Conservation (phyloP, 805 yeast genomes). For the Cyberlindnera americana region DNA sequence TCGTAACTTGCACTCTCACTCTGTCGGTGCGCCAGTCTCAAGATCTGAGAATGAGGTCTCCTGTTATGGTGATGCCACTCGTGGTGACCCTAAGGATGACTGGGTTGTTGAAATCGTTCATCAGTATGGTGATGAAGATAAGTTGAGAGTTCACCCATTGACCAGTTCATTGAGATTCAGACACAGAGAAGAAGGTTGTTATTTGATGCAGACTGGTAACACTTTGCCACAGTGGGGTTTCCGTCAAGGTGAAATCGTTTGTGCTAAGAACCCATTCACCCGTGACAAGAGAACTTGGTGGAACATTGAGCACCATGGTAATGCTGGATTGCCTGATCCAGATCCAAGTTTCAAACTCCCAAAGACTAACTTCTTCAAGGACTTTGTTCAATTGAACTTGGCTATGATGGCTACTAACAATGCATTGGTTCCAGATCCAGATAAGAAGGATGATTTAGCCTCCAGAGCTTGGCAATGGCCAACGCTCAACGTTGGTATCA, state of each 20-base stretch:
- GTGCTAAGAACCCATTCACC: constrained; percentile 60
- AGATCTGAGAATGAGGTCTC: constrained; percentile 74
- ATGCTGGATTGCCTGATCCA: constrained; percentile 55
- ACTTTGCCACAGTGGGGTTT: constrained; percentile 96
- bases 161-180: constrained; percentile 78
- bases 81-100: constrained; percentile 72
- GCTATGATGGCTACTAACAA: constrained; percentile 89
- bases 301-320: constrained; percentile 73
- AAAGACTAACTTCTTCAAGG: constrained; percentile 71
- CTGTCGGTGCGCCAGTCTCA: constrained; percentile 60
- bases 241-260: constrained; percentile 93
- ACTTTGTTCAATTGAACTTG: constrained; percentile 68
- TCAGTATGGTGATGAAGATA: constrained; percentile 53
- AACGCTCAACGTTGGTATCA: constrained; percentile 65
- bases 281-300: constrained; percentile 88
- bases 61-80: constrained; percentile 61
- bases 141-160: constrained; percentile 63
- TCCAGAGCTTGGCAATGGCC: constrained; percentile 91
- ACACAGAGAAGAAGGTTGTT: constrained; percentile 70
- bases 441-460: constrained; percentile 67
- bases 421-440: constrained; percentile 74
- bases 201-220: constrained; percentile 78
- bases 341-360: constrained; percentile 64
- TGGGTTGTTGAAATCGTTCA: constrained; percentile 72
- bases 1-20: constrained; percentile 70